Evolutionary conservation across 345 rosid species (phyloP), one percentile per base, ranked within the genome.

Genomic region (Murraya paniculata): DNA sequence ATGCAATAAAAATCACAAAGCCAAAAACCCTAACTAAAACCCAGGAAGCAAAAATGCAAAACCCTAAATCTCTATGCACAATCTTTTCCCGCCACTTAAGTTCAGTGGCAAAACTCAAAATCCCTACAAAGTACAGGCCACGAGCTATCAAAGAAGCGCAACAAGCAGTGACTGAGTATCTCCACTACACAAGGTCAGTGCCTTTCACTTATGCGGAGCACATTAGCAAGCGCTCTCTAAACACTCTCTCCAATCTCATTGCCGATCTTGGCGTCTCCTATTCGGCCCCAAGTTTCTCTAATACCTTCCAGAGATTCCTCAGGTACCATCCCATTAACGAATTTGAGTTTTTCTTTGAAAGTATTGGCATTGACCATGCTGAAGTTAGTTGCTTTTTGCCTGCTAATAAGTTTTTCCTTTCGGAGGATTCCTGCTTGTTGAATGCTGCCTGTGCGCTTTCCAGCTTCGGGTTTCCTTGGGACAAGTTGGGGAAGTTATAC

Each of bases 251-350:
- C 14, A 77, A 76, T 57, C 88, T 89, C 81, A 81, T 92, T 50
- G n/a, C 86, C 4, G 71, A 71, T 33, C 57, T 87, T 25, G 83
- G 72, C 41, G 72, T 89, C 27, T 74, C 82, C 67, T 91, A 76
- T 81, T 83, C 89, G 10, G 31, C 76, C 4, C 13, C 87, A 0
- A 58, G 76, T 22, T 90, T 89, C 87, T 75, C 86, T 6, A 82
- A 35, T 10, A 84, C 88, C 60, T 25, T 92, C 28, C 77, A 73
- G 55, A 87, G 71, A 66, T 83, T 80, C 75, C 88, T 92, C 73
- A 86, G 94, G 77, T 92, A 92, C 82, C 82, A 86, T 35, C 97
- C 97, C 7, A 82, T 92, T 36, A 92, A 92, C 81, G 97, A 90
- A 77, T 91, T 88, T 76, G 93, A 89, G 78, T 92, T 92, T 74